Percentiles rank a stretch among this genome's conserved stretches.
Evolutionary conservation across 768 basidiomycete species (phyloP).

Genomic region (Gloeophyllum trabeum): DNA sequence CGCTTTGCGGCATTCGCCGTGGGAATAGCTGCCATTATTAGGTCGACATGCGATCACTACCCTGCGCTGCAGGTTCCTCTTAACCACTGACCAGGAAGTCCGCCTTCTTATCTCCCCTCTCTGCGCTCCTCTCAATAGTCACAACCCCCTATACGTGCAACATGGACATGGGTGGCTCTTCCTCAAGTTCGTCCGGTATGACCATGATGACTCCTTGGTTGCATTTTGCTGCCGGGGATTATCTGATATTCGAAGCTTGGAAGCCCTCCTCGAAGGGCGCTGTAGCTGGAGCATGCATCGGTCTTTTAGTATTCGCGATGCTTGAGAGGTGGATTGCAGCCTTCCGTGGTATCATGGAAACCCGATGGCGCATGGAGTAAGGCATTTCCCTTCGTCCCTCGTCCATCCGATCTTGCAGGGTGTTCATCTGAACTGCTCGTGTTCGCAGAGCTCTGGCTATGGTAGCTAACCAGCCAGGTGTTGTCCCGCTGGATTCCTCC

Average conservation of each 20-base stretch:
- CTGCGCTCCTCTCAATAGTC: no score
- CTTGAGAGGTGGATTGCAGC: conserved; percentile 63
- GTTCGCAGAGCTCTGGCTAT: not conserved
- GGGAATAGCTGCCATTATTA: no score
- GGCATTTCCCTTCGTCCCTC: no score
- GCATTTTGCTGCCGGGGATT: conserved; percentile 57
- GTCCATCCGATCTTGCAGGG: no score
- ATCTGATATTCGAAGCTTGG: conserved; percentile 59
- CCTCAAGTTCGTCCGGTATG: conserved; percentile 8
- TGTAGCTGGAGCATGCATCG: conserved; percentile 66
- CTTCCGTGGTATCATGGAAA: conserved; percentile 37
- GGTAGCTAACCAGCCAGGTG: no score
- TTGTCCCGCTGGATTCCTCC: no score
- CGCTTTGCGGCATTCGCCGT: no score
- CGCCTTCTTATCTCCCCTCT: no score
- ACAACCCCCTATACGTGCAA: not conserved
- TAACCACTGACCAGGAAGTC: no score
- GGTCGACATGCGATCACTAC: no score
- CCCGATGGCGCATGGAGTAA: conserved; percentile 51
- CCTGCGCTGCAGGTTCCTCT: no score
- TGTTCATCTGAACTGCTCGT: not conserved
- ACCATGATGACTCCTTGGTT: conserved; percentile 55
- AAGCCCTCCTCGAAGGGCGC: conserved; percentile 57
- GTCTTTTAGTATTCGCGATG: conserved; percentile 53
- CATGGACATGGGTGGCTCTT: not conserved